phyloP scores from a whole-genome alignment of 495 filamentous ascomycete genomes.

The Mytilinidion resinicola region DNA sequence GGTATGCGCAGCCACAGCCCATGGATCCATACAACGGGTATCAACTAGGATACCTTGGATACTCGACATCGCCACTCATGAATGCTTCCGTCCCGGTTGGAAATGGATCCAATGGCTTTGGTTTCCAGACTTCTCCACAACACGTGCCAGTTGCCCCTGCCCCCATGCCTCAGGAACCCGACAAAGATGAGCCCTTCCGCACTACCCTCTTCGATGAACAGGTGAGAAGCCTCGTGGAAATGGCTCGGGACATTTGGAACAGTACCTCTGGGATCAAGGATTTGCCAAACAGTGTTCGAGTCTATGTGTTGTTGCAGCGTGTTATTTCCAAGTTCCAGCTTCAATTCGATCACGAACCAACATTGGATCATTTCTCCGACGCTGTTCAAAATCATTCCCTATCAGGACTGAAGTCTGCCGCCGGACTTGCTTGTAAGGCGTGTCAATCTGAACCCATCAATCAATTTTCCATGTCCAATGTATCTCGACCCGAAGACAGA shows the following conservation, averaged over 20 bases:
- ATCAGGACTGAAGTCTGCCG: conserved; percentile 59
- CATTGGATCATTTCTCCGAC: conserved; percentile 57
- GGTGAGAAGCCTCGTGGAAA: conserved; percentile 53
- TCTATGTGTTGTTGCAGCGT: conserved; percentile 60
- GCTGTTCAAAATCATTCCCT: conserved; percentile 59
- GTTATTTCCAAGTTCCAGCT: conserved; percentile 47
- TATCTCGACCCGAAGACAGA: conserved; percentile 33
- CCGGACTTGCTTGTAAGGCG: conserved; percentile 58
- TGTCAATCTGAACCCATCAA: conserved; percentile 35
- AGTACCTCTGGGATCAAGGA: conserved; percentile 54
- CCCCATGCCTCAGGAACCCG: neutral
- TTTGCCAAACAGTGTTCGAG: conserved; percentile 53
- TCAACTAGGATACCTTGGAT: conserved; percentile 10
- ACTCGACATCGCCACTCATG: conserved; percentile 15
- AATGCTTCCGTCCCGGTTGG: conserved; percentile 5
- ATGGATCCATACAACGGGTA: conserved; percentile 18
- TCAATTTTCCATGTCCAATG: conserved; percentile 12
- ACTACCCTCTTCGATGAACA: conserved; percentile 38
- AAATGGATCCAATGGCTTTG: neutral
- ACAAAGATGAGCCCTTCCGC: neutral
- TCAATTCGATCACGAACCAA: conserved; percentile 50
- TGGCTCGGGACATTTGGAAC: conserved; percentile 58
- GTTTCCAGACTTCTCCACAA: neutral
- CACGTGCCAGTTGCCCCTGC: neutral
- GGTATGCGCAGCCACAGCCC: conserved; percentile 7